Evolutionary conservation across 768 basidiomycete genomes (phyloP).

Genomic region (Leccinum barrowsii): DNA sequence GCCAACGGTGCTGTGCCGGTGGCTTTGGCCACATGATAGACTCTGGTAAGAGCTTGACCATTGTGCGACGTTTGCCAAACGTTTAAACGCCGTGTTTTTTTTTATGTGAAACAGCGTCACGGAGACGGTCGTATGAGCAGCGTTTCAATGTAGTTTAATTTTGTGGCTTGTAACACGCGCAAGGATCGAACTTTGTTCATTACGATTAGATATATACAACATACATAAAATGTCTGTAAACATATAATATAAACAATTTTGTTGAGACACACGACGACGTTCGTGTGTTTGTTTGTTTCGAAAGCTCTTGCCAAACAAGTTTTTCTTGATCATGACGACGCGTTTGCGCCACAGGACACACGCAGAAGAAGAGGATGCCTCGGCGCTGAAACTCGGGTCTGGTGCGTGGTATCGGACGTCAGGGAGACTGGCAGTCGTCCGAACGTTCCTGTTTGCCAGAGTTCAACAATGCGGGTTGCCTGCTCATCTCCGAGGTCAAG

Average conservation of each 20-base stretch:
- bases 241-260: constrained; percentile 30
- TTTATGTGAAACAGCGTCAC: constrained; percentile 10
- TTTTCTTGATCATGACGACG: constrained; percentile 50
- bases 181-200: constrained; percentile 22
- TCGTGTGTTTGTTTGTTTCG: constrained; percentile 19
- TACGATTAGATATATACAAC: constrained; percentile 31
- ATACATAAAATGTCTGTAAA: constrained; percentile 35
- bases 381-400: constrained; percentile 76
- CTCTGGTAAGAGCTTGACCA: constrained; percentile 13
- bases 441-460: constrained; percentile 40
- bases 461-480: constrained; percentile 88
- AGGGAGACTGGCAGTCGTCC: neutral
- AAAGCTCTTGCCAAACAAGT: constrained; percentile 34
- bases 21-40: constrained; percentile 28
- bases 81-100: constrained; percentile 4
- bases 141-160: constrained; percentile 26
- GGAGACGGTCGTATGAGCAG: constrained; percentile 8
- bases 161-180: constrained; percentile 24
- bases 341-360: constrained; percentile 62
- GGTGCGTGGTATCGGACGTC: constrained; percentile 36
- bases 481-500: constrained; percentile 91
- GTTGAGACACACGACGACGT: neutral
- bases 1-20: constrained; percentile 15
- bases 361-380: constrained; percentile 81
- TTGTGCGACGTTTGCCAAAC: neutral